A percentile compares a stretch with the other conserved stretches of the same genome.
phyloP scores from a whole-genome alignment of 345 rosid genomes.

The Melastoma malabathricum region DNA sequence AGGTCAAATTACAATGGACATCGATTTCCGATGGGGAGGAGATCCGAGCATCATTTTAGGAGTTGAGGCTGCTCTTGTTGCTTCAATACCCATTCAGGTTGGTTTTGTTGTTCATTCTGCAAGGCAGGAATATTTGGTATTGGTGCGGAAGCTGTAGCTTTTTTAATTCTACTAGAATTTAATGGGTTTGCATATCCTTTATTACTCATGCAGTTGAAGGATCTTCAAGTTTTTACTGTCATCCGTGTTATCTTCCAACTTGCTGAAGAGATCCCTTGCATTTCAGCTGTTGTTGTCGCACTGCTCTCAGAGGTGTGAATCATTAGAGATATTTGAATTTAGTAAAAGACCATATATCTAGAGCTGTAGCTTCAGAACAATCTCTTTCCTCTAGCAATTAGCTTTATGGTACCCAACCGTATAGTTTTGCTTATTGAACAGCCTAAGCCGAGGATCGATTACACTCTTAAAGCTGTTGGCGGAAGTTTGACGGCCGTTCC shows the following conservation, averaged over 20 bases:
- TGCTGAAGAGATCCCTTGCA: constrained; percentile 93
- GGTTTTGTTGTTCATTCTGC: constrained; percentile 4
- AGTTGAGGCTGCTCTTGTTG: constrained; percentile 87
- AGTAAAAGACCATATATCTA: neutral
- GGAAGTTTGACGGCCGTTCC: constrained; percentile 98
- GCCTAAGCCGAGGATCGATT: constrained; percentile 96
- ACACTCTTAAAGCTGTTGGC: constrained; percentile 92
- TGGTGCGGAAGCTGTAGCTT: neutral
- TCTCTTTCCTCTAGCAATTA: neutral
- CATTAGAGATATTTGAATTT: neutral
- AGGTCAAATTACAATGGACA: constrained; percentile 95
- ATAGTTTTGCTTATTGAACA: constrained; percentile 15
- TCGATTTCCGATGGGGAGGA: constrained; percentile 98
- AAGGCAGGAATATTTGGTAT: neutral
- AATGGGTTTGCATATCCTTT: too few relatives aligned
- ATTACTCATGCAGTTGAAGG: constrained; percentile 54
- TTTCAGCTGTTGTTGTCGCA: constrained; percentile 95
- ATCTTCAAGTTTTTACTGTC: constrained; percentile 92
- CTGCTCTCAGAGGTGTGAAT: constrained; percentile 74
- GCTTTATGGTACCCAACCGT: neutral
- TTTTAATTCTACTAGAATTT: too few relatives aligned
- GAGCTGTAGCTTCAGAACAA: neutral
- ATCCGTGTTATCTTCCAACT: constrained; percentile 96
- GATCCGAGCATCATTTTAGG: constrained; percentile 93
- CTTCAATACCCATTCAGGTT: constrained; percentile 98